phyloP scores from a whole-genome alignment of 176 grass and related monocot genomes.

The Oryza rufipogon region DNA sequence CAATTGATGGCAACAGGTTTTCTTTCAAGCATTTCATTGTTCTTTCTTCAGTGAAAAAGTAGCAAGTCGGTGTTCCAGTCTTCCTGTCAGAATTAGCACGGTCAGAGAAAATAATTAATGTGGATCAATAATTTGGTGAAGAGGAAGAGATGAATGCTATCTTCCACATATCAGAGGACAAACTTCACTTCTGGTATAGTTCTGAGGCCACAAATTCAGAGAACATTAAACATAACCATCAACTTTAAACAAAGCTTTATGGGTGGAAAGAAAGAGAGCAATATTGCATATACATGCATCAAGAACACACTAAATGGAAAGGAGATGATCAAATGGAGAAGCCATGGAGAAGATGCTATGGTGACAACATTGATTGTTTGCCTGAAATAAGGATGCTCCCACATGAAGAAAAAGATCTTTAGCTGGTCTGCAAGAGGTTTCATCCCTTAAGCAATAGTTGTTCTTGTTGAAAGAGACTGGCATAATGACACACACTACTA shows the following conservation, averaged over 20 bases:
- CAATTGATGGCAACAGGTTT: not conserved
- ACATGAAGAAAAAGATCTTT: slow-evolving; percentile 63
- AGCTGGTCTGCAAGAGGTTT: slow-evolving; percentile 37
- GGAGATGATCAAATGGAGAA: slow-evolving; percentile 26
- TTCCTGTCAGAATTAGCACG: not conserved
- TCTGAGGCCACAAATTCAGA: not conserved
- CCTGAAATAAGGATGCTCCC: slow-evolving; percentile 46
- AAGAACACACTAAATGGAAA: slow-evolving; percentile 33
- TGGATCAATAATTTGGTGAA: slow-evolving; percentile 5
- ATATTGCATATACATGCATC: slow-evolving; percentile 21
- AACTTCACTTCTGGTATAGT: not conserved
- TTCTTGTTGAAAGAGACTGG: slow-evolving; percentile 49
- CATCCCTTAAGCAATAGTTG: slow-evolving; percentile 54
- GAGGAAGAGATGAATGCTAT: not conserved
- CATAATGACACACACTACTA: slow-evolving; percentile 5
- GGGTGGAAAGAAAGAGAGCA: slow-evolving; percentile 15
- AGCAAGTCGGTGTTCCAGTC: not conserved
- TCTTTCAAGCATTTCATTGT: not conserved
- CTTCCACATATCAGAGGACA: not conserved
- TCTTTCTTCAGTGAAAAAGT: not conserved
- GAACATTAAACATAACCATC: slow-evolving; percentile 28
- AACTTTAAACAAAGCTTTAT: slow-evolving; percentile 28
- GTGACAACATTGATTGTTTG: slow-evolving; percentile 51
- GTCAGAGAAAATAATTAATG: not conserved
- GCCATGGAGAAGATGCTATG: slow-evolving; percentile 44